Evolutionary conservation across 805 yeast species (phyloP).

Genomic region (Zygosaccharomyces pseudorouxii): DNA sequence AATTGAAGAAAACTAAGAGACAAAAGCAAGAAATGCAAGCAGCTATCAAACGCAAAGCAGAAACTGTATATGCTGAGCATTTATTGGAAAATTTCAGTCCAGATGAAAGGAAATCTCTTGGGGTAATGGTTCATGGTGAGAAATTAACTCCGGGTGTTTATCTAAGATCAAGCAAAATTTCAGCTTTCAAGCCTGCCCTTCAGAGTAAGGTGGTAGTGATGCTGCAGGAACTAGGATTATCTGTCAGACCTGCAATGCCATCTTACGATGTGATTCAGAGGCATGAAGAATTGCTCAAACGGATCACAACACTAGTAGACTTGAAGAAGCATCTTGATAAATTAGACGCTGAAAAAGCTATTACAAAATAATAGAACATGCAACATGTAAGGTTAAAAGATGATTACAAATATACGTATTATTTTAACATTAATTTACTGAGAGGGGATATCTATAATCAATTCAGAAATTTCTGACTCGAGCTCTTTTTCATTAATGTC

Average conservation of each 20-base stretch:
- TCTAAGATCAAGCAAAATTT: slow-evolving; percentile 71
- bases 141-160: slow-evolving; percentile 72
- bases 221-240: slow-evolving; percentile 73
- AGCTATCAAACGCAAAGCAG: slow-evolving; percentile 30
- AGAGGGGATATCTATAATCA: background rate
- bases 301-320: slow-evolving; percentile 70
- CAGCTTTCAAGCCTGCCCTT: slow-evolving; percentile 72
- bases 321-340: slow-evolving; percentile 84
- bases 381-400: too few species aligned
- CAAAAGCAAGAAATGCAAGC: slow-evolving; percentile 32
- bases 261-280: slow-evolving; percentile 70
- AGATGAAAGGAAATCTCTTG: slow-evolving; percentile 81
- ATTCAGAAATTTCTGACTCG: background rate
- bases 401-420: background rate
- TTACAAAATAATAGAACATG: slow-evolving; percentile 32
- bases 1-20: slow-evolving; percentile 30
- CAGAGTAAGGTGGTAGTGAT: slow-evolving; percentile 57
- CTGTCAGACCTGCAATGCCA: slow-evolving; percentile 82
- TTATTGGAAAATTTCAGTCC: slow-evolving; percentile 46
- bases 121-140: slow-evolving; percentile 74
- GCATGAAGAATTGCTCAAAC: slow-evolving; percentile 69
- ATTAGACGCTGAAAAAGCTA: slow-evolving; percentile 68
- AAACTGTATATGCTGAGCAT: slow-evolving; percentile 35
- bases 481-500: background rate
- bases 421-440: background rate